Conservation (phyloP, 331 rosid species). For the Rhamnella rubrinervis region DNA sequence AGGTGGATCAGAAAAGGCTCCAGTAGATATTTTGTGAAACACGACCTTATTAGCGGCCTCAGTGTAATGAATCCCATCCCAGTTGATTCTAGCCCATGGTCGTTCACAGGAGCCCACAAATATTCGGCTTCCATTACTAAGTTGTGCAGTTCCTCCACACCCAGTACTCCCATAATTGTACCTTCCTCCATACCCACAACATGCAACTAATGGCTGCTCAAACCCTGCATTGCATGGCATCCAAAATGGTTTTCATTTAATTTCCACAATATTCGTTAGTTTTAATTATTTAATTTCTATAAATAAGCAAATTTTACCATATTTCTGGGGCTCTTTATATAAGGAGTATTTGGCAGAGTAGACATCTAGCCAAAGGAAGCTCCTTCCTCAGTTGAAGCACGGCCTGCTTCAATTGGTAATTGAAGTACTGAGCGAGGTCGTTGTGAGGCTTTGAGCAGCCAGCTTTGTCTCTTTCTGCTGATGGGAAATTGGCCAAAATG, state of each 20-base stretch:
- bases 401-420: background rate
- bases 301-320: background rate
- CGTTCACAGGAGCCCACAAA: conserved; percentile 36
- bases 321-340: background rate
- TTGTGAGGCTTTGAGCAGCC: background rate
- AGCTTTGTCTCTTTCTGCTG: background rate
- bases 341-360: conserved; percentile 2
- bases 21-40: conserved; percentile 39
- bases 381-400: background rate
- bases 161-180: conserved; percentile 27
- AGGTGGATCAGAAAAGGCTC: conserved; percentile 49
- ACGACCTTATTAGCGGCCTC: conserved; percentile 47
- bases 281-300: no score
- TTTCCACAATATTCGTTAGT: no score
- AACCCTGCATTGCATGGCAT: conserved; percentile 37
- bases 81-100: conserved; percentile 27
- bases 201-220: conserved; percentile 40
- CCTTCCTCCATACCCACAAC: conserved; percentile 59
- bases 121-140: conserved; percentile 22
- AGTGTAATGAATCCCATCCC: conserved; percentile 60
- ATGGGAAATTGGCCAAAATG: background rate
- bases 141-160: conserved; percentile 31
- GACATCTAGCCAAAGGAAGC: background rate
- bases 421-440: background rate
- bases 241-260: background rate